phyloP scores from a whole-genome alignment of 225 moss, liverwort and hornwort species.

The Pseudoscleropodium purum region DNA sequence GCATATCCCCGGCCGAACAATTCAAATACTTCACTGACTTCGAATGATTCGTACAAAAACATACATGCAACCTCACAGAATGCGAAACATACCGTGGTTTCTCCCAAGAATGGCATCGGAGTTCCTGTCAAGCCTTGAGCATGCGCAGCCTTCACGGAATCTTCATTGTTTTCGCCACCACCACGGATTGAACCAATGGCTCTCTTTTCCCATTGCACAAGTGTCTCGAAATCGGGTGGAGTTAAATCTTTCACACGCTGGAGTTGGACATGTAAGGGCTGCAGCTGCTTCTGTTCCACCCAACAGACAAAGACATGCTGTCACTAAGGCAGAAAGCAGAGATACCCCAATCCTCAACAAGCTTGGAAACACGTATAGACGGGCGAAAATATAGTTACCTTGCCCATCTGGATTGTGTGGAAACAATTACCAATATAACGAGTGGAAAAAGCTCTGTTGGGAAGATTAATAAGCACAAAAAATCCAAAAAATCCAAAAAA shows the following conservation, averaged over 20 bases:
- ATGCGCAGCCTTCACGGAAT: constrained; percentile 58
- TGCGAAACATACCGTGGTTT: constrained; percentile 61
- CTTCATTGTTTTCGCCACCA: constrained; percentile 59
- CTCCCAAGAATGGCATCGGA: constrained; percentile 90
- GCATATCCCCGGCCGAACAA: background rate
- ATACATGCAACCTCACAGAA: background rate
- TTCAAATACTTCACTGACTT: background rate
- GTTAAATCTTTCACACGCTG: constrained; percentile 73
- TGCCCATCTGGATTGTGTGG: background rate
- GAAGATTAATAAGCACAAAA: background rate
- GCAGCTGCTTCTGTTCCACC: constrained; percentile 76
- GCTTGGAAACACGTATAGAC: background rate
- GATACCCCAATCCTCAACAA: background rate
- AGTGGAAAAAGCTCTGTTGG: background rate
- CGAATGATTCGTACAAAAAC: background rate
- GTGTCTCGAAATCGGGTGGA: constrained; percentile 86
- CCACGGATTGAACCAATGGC: constrained; percentile 63
- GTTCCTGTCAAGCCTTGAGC: constrained; percentile 85
- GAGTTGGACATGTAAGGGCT: constrained; percentile 71
- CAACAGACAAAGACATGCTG: background rate
- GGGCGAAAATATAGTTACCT: background rate
- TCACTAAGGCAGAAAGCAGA: background rate
- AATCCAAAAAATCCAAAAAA: background rate
- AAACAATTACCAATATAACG: background rate
- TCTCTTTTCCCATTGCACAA: constrained; percentile 93